Conservation (phyloP, 2,329 filamentous ascomycete genomes). For the Cryphonectria japonica region DNA sequence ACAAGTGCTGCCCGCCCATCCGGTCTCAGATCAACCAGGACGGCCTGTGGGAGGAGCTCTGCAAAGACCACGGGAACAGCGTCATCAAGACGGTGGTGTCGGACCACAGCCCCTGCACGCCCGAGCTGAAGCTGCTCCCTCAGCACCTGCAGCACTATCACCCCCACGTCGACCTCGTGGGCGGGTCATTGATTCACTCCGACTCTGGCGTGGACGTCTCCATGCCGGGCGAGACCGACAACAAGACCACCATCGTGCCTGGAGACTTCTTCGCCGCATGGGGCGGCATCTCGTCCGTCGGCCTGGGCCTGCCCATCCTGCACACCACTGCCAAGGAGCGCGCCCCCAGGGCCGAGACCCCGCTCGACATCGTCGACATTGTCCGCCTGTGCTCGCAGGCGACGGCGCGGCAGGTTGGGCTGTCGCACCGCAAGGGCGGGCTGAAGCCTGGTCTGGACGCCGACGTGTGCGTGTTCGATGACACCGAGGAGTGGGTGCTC, state of each 20-base stretch:
- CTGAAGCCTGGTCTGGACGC: constrained; percentile 82
- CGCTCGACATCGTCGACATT: constrained; percentile 71
- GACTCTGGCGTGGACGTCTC: constrained; percentile 60
- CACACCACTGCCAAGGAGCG: constrained; percentile 75
- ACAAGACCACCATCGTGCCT: constrained; percentile 42
- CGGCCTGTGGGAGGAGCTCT: constrained; percentile 82
- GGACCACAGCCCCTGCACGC: constrained; percentile 95
- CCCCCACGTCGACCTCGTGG: constrained; percentile 21
- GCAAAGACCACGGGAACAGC: constrained; percentile 60
- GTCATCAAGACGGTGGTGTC: constrained; percentile 92
- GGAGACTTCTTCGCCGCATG: constrained; percentile 96
- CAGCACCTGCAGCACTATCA: constrained; percentile 55
- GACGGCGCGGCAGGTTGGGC: constrained; percentile 85
- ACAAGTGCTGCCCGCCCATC: constrained; percentile 96
- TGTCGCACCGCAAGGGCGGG: constrained; percentile 80
- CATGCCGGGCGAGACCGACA: constrained; percentile 37
- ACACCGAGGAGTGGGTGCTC: constrained; percentile 76
- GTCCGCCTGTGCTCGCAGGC: constrained; percentile 84
- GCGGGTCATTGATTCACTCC: constrained; percentile 47
- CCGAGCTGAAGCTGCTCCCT: constrained; percentile 88
- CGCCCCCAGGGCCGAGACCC: constrained; percentile 44
- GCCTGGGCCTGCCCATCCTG: constrained; percentile 87
- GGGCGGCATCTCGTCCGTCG: constrained; percentile 95
- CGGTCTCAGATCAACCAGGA: constrained; percentile 81
- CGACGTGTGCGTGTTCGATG: constrained; percentile 91